Conservation (phyloP, 2,329 filamentous ascomycete genomes). For the Helotiales sp. region DNA sequence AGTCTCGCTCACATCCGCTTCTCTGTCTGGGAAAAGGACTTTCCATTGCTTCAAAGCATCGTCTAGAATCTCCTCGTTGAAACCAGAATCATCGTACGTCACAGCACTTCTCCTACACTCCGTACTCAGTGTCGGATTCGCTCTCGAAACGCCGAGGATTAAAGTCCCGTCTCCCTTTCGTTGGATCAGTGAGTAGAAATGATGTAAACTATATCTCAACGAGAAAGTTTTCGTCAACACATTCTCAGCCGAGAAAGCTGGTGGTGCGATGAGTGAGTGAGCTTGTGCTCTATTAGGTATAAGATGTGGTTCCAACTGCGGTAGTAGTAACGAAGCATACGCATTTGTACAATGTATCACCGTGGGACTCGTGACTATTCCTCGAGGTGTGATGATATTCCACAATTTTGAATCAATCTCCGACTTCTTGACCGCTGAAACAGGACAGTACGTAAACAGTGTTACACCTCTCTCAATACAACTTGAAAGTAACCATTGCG, state of each 20-base stretch:
- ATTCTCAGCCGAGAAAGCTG: constrained; percentile 37
- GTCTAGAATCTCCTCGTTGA: constrained; percentile 41
- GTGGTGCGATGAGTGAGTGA: constrained; percentile 43
- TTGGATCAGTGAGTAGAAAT: constrained; percentile 52
- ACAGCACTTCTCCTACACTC: constrained; percentile 34
- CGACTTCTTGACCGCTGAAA: constrained; percentile 29
- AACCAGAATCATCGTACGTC: constrained; percentile 41
- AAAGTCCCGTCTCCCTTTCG: constrained; percentile 42
- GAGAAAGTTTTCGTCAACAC: constrained; percentile 43
- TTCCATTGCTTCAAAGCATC: constrained; percentile 40
- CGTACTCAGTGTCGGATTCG: constrained; percentile 40
- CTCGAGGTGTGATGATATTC: constrained; percentile 38
- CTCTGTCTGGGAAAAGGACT: constrained; percentile 37
- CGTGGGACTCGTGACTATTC: constrained; percentile 31
- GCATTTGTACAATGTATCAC: constrained; percentile 44
- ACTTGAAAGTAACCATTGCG: constrained; percentile 45
- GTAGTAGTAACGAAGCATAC: constrained; percentile 39
- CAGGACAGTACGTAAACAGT: constrained; percentile 46
- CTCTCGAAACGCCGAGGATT: constrained; percentile 43
- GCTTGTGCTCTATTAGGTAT: constrained; percentile 47
- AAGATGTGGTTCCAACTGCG: constrained; percentile 38
- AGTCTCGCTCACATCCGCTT: constrained; percentile 24
- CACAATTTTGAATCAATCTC: constrained; percentile 27
- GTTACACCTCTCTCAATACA: constrained; percentile 40
- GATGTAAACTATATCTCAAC: constrained; percentile 44